phyloP scores from a whole-genome alignment of 2,329 filamentous ascomycete genomes.

The Gyromitra esculenta region DNA sequence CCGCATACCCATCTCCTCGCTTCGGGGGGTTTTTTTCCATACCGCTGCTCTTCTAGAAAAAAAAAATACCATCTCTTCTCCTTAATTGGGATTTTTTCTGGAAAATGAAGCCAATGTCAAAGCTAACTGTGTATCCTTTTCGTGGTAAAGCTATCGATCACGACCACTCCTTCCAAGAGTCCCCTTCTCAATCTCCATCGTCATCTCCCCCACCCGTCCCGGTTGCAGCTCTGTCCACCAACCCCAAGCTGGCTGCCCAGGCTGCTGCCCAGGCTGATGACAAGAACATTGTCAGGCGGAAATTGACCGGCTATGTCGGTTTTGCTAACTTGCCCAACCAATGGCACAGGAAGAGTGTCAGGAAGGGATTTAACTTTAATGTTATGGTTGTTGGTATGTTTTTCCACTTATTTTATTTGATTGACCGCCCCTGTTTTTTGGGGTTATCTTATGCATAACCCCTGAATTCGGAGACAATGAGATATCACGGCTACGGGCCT shows the following conservation, averaged over 20 bases:
- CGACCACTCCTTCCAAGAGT: slow-evolving; percentile 35
- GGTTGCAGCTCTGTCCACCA: slow-evolving; percentile 48
- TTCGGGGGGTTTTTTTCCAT: not conserved
- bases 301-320: slow-evolving; percentile 97
- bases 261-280: slow-evolving; percentile 70
- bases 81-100: slow-evolving; percentile 8
- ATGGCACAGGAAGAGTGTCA: slow-evolving; percentile 99
- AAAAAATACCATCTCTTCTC: slow-evolving; percentile 8
- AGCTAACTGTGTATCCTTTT: slow-evolving; percentile 44
- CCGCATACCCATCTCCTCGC: slow-evolving; percentile 28
- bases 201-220: slow-evolving; percentile 52
- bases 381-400: slow-evolving; percentile 99
- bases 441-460: slow-evolving; percentile 23
- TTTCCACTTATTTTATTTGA: slow-evolving; percentile 22
- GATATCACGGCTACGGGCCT: slow-evolving; percentile 31
- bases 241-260: slow-evolving; percentile 54
- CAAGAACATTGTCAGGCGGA: slow-evolving; percentile 96
- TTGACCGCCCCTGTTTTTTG: slow-evolving; percentile 6
- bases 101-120: slow-evolving; percentile 30
- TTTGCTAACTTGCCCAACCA: slow-evolving; percentile 99
- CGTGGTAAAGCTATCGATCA: slow-evolving; percentile 41
- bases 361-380: slow-evolving; percentile 99
- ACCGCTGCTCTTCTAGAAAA: slow-evolving; percentile 22
- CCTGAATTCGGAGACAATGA: slow-evolving; percentile 24
- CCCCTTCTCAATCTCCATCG: slow-evolving; percentile 43